A percentile compares a stretch with the other conserved stretches of the same genome.
phyloP scores from a whole-genome alignment of 2,329 filamentous ascomycete species.

The Hymenoscyphus repandus region DNA sequence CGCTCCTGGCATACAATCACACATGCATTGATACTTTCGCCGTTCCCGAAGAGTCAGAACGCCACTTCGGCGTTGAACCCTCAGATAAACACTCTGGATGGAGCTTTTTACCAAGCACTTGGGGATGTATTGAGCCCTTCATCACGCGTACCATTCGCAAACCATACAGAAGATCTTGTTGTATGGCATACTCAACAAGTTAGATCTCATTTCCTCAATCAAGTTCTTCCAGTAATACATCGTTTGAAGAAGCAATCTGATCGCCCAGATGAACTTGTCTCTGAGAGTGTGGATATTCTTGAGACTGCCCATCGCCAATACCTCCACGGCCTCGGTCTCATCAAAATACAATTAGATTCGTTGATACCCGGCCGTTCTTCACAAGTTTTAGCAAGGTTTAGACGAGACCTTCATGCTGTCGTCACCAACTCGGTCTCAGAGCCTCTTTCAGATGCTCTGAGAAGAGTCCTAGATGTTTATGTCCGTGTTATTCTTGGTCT shows the following conservation, averaged over 20 bases:
- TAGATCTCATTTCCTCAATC: slow-evolving; percentile 53
- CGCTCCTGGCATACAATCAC: slow-evolving; percentile 59
- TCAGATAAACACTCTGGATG: slow-evolving; percentile 28
- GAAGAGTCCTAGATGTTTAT: slow-evolving; percentile 48
- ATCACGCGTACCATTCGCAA: slow-evolving; percentile 42
- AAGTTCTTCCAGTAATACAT: slow-evolving; percentile 51
- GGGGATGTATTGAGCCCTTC: slow-evolving; percentile 47
- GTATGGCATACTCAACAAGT: slow-evolving; percentile 58
- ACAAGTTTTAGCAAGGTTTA: slow-evolving; percentile 46
- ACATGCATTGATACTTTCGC: slow-evolving; percentile 49
- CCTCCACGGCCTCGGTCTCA: slow-evolving; percentile 46
- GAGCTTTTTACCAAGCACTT: slow-evolving; percentile 46
- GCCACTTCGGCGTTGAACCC: slow-evolving; percentile 16
- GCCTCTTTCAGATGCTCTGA: slow-evolving; percentile 49
- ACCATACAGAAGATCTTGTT: slow-evolving; percentile 50
- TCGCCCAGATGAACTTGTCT: slow-evolving; percentile 39
- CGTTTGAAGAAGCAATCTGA: slow-evolving; percentile 29
- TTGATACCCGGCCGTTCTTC: slow-evolving; percentile 31
- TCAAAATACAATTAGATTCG: slow-evolving; percentile 43
- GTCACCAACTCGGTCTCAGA: slow-evolving; percentile 57
- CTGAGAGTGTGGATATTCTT: slow-evolving; percentile 51
- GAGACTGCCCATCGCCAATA: slow-evolving; percentile 56
- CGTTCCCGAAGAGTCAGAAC: slow-evolving; percentile 43
- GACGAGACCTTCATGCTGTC: slow-evolving; percentile 57
- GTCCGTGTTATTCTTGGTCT: slow-evolving; percentile 43